Conservation (phyloP, 202 grass and related monocot species). For the Digitaria exilis region DNA sequence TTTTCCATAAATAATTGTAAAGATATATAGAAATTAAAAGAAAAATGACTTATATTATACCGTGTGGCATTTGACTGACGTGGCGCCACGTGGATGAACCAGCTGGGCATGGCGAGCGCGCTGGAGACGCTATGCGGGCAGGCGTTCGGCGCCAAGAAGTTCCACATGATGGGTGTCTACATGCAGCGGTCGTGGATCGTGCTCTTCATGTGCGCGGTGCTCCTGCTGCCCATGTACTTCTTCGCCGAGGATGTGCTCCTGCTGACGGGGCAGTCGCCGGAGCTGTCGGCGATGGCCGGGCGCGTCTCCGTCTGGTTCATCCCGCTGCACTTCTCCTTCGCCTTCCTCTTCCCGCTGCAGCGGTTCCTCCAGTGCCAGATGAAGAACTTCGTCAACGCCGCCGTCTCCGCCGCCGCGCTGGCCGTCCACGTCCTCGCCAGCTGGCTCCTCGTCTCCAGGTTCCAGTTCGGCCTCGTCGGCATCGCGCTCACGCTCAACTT, state of each 20-base stretch:
- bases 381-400: slow-evolving; percentile 74
- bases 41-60: too few relatives aligned
- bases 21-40: too few relatives aligned
- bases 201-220: slow-evolving; percentile 67
- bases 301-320: slow-evolving; percentile 81
- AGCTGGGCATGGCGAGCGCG: slow-evolving; percentile 96
- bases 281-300: slow-evolving; percentile 70
- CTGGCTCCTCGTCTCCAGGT: slow-evolving; percentile 70
- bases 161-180: slow-evolving; percentile 90
- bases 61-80: too few relatives aligned
- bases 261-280: slow-evolving; percentile 71
- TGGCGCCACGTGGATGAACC: background rate
- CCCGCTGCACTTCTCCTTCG: slow-evolving; percentile 95
- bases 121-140: slow-evolving; percentile 92
- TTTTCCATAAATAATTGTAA: too few relatives aligned
- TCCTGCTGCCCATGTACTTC: slow-evolving; percentile 88
- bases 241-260: slow-evolving; percentile 73
- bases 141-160: slow-evolving; percentile 83
- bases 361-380: slow-evolving; percentile 96
- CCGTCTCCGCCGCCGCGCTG: slow-evolving; percentile 55
- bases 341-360: slow-evolving; percentile 88
- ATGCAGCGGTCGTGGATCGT: slow-evolving; percentile 96
- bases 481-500: slow-evolving; percentile 87
- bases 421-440: slow-evolving; percentile 64
- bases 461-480: slow-evolving; percentile 74